These are phyloP conservation scores for Lathyrus aphaca DNA, from an alignment of 306 rosid genomes.

Conservation along the genomic window DNA sequence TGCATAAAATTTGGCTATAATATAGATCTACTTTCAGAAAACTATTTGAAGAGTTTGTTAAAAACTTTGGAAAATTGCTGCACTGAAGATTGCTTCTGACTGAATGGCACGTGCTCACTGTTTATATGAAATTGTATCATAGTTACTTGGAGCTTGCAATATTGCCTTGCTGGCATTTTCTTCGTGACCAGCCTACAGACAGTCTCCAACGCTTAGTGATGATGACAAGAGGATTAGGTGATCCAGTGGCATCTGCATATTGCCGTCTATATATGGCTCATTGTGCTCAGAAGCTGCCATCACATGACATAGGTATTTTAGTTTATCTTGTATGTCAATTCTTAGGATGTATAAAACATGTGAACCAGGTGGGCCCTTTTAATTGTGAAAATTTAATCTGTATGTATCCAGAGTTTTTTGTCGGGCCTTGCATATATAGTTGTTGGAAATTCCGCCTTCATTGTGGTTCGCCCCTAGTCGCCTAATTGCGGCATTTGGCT, in stretches of 20 bases:
- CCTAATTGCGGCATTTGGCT: too few species aligned
- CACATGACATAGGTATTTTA: constrained; percentile 66
- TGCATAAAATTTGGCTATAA: constrained; percentile 18
- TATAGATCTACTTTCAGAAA: constrained; percentile 15
- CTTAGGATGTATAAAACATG: constrained; percentile 26
- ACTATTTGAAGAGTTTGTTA: constrained; percentile 17
- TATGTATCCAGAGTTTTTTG: constrained; percentile 13
- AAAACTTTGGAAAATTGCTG: constrained; percentile 18
- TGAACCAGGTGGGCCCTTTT: constrained; percentile 16
- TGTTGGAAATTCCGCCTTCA: too few species aligned
- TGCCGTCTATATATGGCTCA: constrained; percentile 76
- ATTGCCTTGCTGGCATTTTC: constrained; percentile 88
- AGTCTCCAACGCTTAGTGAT: constrained; percentile 71
- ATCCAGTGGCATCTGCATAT: constrained; percentile 91
- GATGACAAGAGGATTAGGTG: constrained; percentile 91
- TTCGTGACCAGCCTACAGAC: constrained; percentile 67
- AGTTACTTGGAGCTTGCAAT: constrained; percentile 96
- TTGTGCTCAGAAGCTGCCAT: constrained; percentile 76
- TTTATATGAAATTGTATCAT: constrained; percentile 44
- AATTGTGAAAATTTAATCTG: constrained; percentile 19
- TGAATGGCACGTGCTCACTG: constrained; percentile 27
- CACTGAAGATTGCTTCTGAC: constrained; percentile 22
- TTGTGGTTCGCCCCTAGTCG: too few species aligned
- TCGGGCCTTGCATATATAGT: constrained; percentile 22
- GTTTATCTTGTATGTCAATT: constrained; percentile 9